Evolutionary conservation across 495 filamentous ascomycete genomes (phyloP).

Genomic region (Penicillium subrubescens): DNA sequence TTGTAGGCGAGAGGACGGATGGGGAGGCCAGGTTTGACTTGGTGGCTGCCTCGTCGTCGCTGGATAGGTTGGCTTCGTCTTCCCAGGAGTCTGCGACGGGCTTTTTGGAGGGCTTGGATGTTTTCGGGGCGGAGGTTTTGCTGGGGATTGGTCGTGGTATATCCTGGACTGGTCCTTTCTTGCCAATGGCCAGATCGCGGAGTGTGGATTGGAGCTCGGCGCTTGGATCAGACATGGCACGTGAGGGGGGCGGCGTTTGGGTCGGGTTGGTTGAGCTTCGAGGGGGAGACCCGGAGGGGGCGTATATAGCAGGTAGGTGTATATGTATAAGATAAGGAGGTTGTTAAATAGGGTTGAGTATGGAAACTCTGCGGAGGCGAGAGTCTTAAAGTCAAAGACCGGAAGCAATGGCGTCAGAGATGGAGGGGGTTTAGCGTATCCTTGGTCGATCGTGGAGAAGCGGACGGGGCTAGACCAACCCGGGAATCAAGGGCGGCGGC

Average conservation of each 20-base stretch:
- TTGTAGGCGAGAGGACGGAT: slow-evolving; percentile 31
- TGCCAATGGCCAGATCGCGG: slow-evolving; percentile 46
- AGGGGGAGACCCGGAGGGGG: background rate
- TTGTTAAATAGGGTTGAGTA: background rate
- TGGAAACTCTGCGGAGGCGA: slow-evolving; percentile 3
- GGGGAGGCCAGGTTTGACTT: slow-evolving; percentile 17
- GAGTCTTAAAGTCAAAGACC: slow-evolving; percentile 14
- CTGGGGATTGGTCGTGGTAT: slow-evolving; percentile 30
- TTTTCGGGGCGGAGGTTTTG: slow-evolving; percentile 15
- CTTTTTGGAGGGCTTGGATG: slow-evolving; percentile 32
- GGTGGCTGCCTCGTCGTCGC: slow-evolving; percentile 37
- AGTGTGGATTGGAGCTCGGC: slow-evolving; percentile 49
- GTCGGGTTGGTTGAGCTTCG: background rate
- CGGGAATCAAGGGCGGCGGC: background rate
- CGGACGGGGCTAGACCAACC: slow-evolving; percentile 25
- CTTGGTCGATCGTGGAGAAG: slow-evolving; percentile 35
- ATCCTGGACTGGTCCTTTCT: slow-evolving; percentile 39
- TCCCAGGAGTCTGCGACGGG: slow-evolving; percentile 83
- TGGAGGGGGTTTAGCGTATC: slow-evolving; percentile 11
- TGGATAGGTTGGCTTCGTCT: slow-evolving; percentile 59
- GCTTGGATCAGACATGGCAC: slow-evolving; percentile 31
- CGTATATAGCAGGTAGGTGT: slow-evolving; percentile 4
- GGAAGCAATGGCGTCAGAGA: slow-evolving; percentile 30
- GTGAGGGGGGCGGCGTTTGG: slow-evolving; percentile 1
- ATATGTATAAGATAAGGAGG: background rate